Base-by-base conservation (phyloP, 257 asterid species). In the Echium plantagineum region DNA sequence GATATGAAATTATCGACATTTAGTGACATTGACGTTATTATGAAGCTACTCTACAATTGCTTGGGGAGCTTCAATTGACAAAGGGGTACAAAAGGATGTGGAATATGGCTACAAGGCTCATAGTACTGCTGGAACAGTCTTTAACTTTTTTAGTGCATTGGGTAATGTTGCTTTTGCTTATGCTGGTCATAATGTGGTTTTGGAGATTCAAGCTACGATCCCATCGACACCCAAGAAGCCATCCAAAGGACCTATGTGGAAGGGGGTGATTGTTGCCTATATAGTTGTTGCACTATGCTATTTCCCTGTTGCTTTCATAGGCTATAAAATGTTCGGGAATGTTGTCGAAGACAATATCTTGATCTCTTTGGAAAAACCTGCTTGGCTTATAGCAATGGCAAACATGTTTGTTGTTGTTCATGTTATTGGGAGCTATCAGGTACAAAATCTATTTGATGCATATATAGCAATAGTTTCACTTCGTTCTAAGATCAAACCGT, bases 361-460 rank as follows among this genome's bases (percentile, higher is more conserved):
- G 17, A 5, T 77, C 18, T 28, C 94, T 0, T 54, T 91, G 10
- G 9, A 82, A 21, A 83, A 73, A 30, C 98, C 98, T 6, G 26
- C 57, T 0, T 88, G 98, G 96, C 95, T 88, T 55, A 91, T 90
- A 58, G 96, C 89, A 59, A 80, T 82, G 94, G 98, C 96, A 55
- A 87, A 90, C 79, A 13, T 90, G 81, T 90, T 90, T 51, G 98
- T 90, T 4, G 95, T 90, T 8, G 9, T 90, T 57, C 97, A 87
- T 55, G 98, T 90, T 56, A 90, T 90, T 20, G 98, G 98, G 26
- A 24, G 98, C 77, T 90, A 91, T 74, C 98, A 90, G 94, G 97
- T 85, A 54, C 22, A 31, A 31, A n/a, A n/a, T n/a, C 6, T 31
- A 5, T 31, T 31, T 31, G 9, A 31, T 31, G 38, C 38, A 31